These are phyloP conservation scores for Cucurbita maxima DNA, from an alignment of 306 rosid genomes.

Conservation along the genomic window DNA sequence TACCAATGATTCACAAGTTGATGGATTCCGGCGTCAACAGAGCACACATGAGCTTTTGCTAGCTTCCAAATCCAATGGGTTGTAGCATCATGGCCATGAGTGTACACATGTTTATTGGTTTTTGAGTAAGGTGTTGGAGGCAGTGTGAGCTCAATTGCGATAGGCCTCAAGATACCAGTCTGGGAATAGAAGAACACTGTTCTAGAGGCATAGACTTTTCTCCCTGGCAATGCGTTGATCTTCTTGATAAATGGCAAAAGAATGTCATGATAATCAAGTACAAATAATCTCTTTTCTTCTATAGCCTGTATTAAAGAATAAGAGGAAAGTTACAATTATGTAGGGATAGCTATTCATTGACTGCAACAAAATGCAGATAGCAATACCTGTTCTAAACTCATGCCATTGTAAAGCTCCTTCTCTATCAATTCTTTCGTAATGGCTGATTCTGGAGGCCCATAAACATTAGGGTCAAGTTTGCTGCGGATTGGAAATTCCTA, in stretches of 20 bases:
- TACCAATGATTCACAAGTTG: conserved; percentile 97
- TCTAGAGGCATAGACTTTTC: conserved; percentile 78
- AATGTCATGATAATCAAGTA: conserved; percentile 70
- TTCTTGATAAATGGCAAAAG: conserved; percentile 67
- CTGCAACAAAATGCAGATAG: neutral
- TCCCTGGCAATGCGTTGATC: conserved; percentile 66
- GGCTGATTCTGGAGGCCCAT: conserved; percentile 71
- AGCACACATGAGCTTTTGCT: conserved; percentile 94
- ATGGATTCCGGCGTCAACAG: conserved; percentile 78
- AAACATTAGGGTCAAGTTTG: conserved; percentile 53
- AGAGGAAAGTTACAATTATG: conserved; percentile 3
- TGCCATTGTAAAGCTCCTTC: conserved; percentile 59
- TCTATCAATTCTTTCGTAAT: conserved; percentile 67
- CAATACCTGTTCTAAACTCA: conserved; percentile 63
- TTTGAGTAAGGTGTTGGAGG: conserved; percentile 44
- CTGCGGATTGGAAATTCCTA: conserved; percentile 77
- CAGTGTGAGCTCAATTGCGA: conserved; percentile 81
- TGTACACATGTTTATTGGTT: conserved; percentile 35
- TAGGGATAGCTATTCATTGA: neutral
- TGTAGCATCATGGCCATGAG: conserved; percentile 80
- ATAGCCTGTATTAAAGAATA: conserved; percentile 40
- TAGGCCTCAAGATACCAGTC: conserved; percentile 39
- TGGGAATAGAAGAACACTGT: conserved; percentile 45
- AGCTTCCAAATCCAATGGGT: conserved; percentile 85
- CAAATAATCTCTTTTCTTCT: conserved; percentile 70